Base-by-base conservation (phyloP, 768 basidiomycete genomes). In the Rhodotorula sphaerocarpa region DNA sequence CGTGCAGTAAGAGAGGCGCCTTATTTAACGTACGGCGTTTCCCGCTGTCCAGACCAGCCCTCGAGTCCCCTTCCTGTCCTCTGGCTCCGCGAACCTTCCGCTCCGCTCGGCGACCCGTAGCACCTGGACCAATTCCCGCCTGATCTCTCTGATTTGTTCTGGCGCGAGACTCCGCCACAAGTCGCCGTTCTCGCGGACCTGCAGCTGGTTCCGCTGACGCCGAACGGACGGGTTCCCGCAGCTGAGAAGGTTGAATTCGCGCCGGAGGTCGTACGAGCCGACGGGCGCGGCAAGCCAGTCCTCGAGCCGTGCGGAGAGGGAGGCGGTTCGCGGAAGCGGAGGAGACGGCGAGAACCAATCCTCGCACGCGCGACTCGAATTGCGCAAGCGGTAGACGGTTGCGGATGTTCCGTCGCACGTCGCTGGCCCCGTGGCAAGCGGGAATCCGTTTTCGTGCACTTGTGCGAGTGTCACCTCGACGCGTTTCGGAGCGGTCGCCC, bases 1-100 rank as follows among this genome's bases (percentile, higher is more conserved):
- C 21, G 70, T 47, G 30, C 53, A 5, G 7, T 72, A 63, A n/a
- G n/a, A n/a, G n/a, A n/a, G n/a, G n/a, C n/a, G n/a, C n/a, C n/a
- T n/a, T n/a, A n/a, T n/a, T n/a, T n/a, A n/a, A 15, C 75, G 73
- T 58, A 76, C 76, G 21, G 76, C 77, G 67, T 79, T 78, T 9
- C 78, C 78, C n/a, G 78, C 79, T 14, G 78, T 77, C 70, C 78
- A 76, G 18, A 79, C 77, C 36, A 79, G 74, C 1, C 78, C 77
- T 34, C 77, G 51, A 62, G 46, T 70, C 20, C 39, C 66, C 61
- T 27, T 55, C 23, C 9, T 5, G 61, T 44, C 10, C 52, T n/a
- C 25, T 47, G 57, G 33, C 48, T 61, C 31, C 0, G 70, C 69
- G 5, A 72, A 18, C 47, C 56, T 20, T 1, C 67, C 65, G 28